Evolutionary conservation across 2,329 filamentous ascomycete genomes (phyloP).

Genomic region (Colletotrichum lentis): DNA sequence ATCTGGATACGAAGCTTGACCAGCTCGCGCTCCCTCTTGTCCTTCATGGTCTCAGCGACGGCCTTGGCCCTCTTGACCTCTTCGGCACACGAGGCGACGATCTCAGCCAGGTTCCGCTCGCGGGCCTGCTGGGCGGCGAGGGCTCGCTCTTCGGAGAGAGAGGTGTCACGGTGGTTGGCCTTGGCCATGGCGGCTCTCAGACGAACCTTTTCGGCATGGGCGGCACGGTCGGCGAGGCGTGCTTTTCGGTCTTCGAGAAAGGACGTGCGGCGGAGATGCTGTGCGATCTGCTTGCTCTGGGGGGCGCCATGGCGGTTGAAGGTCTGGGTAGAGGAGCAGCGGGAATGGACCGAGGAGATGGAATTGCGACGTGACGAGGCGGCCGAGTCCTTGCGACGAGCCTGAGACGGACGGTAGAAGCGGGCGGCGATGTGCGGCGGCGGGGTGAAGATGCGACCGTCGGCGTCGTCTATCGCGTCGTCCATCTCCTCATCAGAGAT

Average conservation of each 20-base stretch:
- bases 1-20: conserved; percentile 75
- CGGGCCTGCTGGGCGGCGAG: conserved; percentile 79
- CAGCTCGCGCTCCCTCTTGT: conserved; percentile 78
- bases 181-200: conserved; percentile 78
- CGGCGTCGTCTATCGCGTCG: conserved; percentile 41
- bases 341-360: conserved; percentile 77
- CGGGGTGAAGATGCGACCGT: conserved; percentile 61
- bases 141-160: conserved; percentile 77
- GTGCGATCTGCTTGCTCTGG: conserved; percentile 80
- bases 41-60: conserved; percentile 82
- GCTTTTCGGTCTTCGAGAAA: conserved; percentile 84
- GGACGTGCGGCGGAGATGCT: conserved; percentile 80
- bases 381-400: conserved; percentile 76
- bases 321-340: conserved; percentile 67
- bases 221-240: conserved; percentile 79
- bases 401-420: conserved; percentile 74
- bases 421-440: conserved; percentile 81
- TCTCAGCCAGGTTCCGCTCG: conserved; percentile 82
- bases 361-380: conserved; percentile 83
- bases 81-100: conserved; percentile 81
- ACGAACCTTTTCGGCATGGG: conserved; percentile 84
- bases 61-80: conserved; percentile 85
- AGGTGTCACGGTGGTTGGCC: conserved; percentile 69
- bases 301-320: conserved; percentile 61
- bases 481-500: conserved; percentile 46